Evolutionary conservation across 495 filamentous ascomycete species (phyloP), one percentile per base, ranked within the genome.

Genomic region (Talaromyces adpressus): DNA sequence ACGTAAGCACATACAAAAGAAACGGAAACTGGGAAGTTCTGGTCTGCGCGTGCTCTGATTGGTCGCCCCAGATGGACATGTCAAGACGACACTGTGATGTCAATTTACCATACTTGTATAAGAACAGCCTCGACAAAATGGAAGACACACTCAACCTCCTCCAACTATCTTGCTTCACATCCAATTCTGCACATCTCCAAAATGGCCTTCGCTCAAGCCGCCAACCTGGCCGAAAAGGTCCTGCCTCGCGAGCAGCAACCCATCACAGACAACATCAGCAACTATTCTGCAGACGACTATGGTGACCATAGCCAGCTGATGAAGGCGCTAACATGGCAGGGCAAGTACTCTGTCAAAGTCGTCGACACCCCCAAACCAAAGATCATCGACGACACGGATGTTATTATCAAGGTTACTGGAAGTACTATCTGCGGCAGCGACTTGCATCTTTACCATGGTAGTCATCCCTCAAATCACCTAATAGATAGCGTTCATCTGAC

Each of bases 361-460:
- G 84, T 86, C 61, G 80, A 90, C 34, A 82, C 82, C n/a, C 78
- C 84, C 0, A 89, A 87, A 66, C 91, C 92, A 75, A 59, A 34
- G 30, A 81, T 95, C 63, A 73, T 91, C 47, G 90, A 96, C 65
- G 79, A 84, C 36, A 74, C 77, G 34, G 93, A 97, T 71, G 91
- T 92, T 14, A 90, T 97, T 65, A 77, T 95, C 57, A 91, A 86
- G 64, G 84, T 97, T 25, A 96, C 93, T 0, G 91, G 91, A 1
- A 87, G 81, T 63, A 96, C 91, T 0, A 86, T 97, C 62, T 97
- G 93, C 75, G 92, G 92, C 3, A 89, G 84, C 62, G 93, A 97
- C 66, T 78, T 96, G 8, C 93, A 96, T 68, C 76, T 96, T 23
- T 83, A 89, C 34, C 91, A 96, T 68, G 87, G 84, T 75, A 62